Evolutionary conservation across 192 early-diverging fungal species (phyloP), one percentile per base, ranked within the genome.

Genomic region (Podila minutissima): DNA sequence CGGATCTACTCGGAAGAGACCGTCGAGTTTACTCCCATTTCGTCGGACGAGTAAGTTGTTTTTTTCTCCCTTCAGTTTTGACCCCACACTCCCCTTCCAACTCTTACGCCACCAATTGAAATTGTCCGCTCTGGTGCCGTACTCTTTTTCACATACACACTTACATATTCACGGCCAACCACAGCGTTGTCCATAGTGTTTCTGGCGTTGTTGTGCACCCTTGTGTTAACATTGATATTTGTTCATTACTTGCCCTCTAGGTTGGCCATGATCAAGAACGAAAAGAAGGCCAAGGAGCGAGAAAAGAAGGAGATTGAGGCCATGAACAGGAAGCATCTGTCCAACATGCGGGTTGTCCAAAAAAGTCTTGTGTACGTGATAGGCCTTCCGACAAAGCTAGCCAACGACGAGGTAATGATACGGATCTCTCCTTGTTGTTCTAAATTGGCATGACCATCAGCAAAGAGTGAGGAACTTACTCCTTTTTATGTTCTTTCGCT

Each of bases 281-380:
- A 85, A 62, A 85, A 85, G 46, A 85, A 78, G 84, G 91, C 92
- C 69, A 96, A 95, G 75, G 96, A 98, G 68, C 88, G 95, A 50
- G 95, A 99, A 84, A 90, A 92, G 74, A 94, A 93, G 62, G 98
- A 99, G 71, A 90, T 94, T 69, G 92, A 95, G 57, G 90, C 93
- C 57, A 89, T 91, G 66, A 93, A 90, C 69, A 86, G 92, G 62
- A 86, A 90, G 37, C 92, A 93, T 65, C 82, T 99, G 59, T 89
- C 95, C 17, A 98, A 95, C 75, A 95, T 95, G 74, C 82, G 97
- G 26, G 96, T 99, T 3, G 96, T 98, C 8, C 98, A 98, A 84
- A 98, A 97, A 86, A 98, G 97, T 74, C 85, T 99, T 31, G 95
- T 99, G 7, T 99, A 99, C 83, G 96, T 99, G 29, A 94, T 98